Evolutionary conservation across 345 rosid genomes (phyloP).

Genomic region (Ailanthus altissimus): DNA sequence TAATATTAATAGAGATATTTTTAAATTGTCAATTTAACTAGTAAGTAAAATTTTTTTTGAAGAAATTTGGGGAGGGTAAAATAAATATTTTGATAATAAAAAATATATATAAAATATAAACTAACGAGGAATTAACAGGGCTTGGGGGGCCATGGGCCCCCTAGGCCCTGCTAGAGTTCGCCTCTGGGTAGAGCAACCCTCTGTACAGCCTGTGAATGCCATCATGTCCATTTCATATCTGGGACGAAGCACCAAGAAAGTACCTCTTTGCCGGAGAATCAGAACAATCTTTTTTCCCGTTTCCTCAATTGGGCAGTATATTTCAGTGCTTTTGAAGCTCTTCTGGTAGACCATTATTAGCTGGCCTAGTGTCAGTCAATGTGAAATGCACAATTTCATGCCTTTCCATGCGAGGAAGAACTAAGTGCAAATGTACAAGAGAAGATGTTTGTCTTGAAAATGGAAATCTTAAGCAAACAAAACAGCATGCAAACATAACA

Average conservation of each 20-base stretch:
- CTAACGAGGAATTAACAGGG: too few relatives aligned
- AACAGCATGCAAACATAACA: not conserved
- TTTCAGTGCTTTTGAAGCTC: slow-evolving; percentile 45
- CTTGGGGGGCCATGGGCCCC: too few relatives aligned
- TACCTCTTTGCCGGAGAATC: slow-evolving; percentile 43
- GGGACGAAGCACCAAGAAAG: slow-evolving; percentile 58
- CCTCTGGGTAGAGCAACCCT: slow-evolving; percentile 45
- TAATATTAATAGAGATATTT: too few relatives aligned
- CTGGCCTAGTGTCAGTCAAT: slow-evolving; percentile 50
- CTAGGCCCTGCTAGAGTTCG: too few relatives aligned
- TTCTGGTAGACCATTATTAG: slow-evolving; percentile 39
- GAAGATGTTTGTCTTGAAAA: too few relatives aligned
- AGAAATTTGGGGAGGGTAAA: too few relatives aligned
- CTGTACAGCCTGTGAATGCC: slow-evolving; percentile 53
- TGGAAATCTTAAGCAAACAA: not conserved
- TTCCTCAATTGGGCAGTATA: slow-evolving; percentile 42
- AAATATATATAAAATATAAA: too few relatives aligned
- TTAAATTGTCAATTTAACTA: too few relatives aligned
- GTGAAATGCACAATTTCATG: slow-evolving; percentile 41
- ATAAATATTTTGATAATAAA: too few relatives aligned
- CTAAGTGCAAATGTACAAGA: slow-evolving; percentile 11
- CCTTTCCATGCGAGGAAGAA: slow-evolving; percentile 41
- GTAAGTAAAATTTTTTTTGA: too few relatives aligned
- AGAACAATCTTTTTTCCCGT: slow-evolving; percentile 43
- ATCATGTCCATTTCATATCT: slow-evolving; percentile 65